These are phyloP conservation scores for Hemisphaericaspora xylofermentans DNA, from an alignment of 1,139 yeast genomes.

Conservation along the genomic window DNA sequence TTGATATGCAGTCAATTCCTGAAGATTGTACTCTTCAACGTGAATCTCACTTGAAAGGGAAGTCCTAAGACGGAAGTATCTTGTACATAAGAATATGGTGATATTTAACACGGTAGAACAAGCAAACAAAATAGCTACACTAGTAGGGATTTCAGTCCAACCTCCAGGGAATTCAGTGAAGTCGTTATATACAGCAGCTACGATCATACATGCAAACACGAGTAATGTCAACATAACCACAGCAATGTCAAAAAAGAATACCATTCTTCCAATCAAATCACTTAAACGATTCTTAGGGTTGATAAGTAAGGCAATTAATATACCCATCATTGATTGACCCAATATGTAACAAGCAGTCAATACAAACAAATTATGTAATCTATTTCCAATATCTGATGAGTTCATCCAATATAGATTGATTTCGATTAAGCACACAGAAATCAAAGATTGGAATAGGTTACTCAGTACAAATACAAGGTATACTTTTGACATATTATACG, in stretches of 20 bases:
- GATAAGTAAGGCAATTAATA: constrained; percentile 12
- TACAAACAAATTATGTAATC: constrained; percentile 17
- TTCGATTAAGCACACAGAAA: constrained; percentile 18
- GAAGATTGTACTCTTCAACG: constrained; percentile 36
- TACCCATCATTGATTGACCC: constrained; percentile 17
- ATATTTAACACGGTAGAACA: constrained; percentile 11
- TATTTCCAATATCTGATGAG: constrained; percentile 8
- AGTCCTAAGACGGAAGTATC: constrained; percentile 15
- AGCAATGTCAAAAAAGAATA: constrained; percentile 12
- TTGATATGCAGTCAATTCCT: constrained; percentile 25
- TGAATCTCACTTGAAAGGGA: constrained; percentile 17
- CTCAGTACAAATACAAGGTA: constrained; percentile 14
- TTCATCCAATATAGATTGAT: constrained; percentile 12
- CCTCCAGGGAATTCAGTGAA: constrained; percentile 6
- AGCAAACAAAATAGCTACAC: constrained; percentile 17
- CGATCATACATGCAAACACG: constrained; percentile 11
- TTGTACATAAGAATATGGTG: constrained; percentile 14
- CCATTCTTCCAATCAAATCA: constrained; percentile 16
- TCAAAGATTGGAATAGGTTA: constrained; percentile 15
- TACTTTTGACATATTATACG: constrained; percentile 12
- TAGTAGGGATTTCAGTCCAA: constrained; percentile 12
- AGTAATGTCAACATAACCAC: constrained; percentile 2
- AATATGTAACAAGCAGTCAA: constrained; percentile 16
- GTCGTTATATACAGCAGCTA: constrained; percentile 11
- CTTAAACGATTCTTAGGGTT: constrained; percentile 17